A percentile compares a stretch with the other conserved stretches of the same genome.
phyloP scores from a whole-genome alignment of 345 rosid species.

The Psidium friedrichsthalianum region DNA sequence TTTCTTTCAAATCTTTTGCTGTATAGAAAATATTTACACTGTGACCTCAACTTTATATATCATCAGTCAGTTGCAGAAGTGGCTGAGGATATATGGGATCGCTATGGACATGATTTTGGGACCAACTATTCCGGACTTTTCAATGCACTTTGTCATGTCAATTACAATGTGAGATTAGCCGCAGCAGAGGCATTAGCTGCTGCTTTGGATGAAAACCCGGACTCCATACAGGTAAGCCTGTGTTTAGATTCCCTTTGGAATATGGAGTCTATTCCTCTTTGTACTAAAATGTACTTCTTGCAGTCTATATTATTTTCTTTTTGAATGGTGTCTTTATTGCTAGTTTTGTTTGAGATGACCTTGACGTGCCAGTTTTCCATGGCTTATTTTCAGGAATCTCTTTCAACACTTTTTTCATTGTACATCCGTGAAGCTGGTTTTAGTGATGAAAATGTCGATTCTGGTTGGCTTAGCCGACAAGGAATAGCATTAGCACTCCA shows the following conservation, averaged over 20 bases:
- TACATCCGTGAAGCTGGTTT: slow-evolving; percentile 62
- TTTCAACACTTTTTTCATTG: slow-evolving; percentile 79
- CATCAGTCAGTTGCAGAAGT: slow-evolving; percentile 79
- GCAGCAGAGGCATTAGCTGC: slow-evolving; percentile 97
- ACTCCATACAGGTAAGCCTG: slow-evolving; percentile 59
- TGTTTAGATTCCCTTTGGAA: not conserved
- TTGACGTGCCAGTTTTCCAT: not conserved
- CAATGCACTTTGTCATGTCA: slow-evolving; percentile 73
- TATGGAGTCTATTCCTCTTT: not conserved
- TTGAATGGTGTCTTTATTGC: not conserved
- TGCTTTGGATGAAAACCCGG: slow-evolving; percentile 88
- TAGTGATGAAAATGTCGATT: slow-evolving; percentile 53
- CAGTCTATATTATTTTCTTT: not conserved
- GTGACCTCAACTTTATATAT: not conserved
- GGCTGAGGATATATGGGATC: slow-evolving; percentile 94
- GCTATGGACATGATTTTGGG: slow-evolving; percentile 81
- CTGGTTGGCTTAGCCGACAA: slow-evolving; percentile 92
- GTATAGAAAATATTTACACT: not conserved
- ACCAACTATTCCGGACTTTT: slow-evolving; percentile 87
- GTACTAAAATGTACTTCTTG: not conserved
- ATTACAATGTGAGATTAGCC: slow-evolving; percentile 79
- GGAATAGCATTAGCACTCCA: slow-evolving; percentile 86
- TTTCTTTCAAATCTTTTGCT: not conserved
- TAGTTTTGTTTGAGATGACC: not conserved
- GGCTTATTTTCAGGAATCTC: slow-evolving; percentile 51